Evolutionary conservation across 169 alveolate genomes (phyloP).

Genomic region (Plasmodium adleri): DNA sequence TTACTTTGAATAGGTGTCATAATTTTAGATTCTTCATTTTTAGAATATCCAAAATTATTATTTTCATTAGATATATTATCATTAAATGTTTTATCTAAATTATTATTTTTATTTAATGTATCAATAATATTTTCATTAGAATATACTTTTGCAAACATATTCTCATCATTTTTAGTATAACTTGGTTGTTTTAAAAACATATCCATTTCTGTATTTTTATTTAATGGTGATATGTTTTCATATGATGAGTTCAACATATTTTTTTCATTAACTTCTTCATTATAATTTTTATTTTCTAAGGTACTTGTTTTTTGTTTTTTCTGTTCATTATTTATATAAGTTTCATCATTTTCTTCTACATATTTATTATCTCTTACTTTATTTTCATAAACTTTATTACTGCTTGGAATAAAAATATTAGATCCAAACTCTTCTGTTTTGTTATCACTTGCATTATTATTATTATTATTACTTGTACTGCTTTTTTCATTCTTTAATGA

Average conservation of each 20-base stretch:
- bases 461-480: not conserved
- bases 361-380: not conserved
- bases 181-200: not conserved
- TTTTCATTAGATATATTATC: not conserved
- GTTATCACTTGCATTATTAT: conserved; percentile 38
- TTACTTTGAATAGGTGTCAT: no score
- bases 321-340: conserved; percentile 5
- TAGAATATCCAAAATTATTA: not conserved
- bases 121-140: not conserved
- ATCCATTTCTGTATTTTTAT: not conserved
- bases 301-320: not conserved
- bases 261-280: not conserved
- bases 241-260: no score
- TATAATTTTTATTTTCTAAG: no score
- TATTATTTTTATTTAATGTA: not conserved
- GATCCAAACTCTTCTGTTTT: conserved; percentile 25
- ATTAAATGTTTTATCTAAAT: not conserved
- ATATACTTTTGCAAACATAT: not conserved
- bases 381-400: conserved; percentile 2
- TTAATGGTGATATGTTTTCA: not conserved
- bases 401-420: conserved; percentile 14
- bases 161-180: not conserved
- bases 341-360: not conserved
- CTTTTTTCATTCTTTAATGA: conserved; percentile 77
- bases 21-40: no score